Evolutionary conservation across 2,329 filamentous ascomycete species (phyloP).

Genomic region (Colletotrichum orbiculare): DNA sequence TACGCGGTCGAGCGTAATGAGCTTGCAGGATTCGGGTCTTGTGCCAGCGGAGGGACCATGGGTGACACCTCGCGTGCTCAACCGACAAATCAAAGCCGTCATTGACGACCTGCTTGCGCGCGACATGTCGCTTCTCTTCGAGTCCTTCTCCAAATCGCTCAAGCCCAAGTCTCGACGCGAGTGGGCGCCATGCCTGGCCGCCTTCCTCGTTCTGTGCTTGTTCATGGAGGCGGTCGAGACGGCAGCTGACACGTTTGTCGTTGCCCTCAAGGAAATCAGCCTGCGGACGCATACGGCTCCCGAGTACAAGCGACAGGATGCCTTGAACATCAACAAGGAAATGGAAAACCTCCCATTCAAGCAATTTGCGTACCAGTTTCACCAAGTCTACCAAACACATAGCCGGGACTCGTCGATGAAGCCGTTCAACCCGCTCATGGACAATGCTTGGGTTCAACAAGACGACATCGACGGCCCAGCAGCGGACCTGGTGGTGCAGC

Average conservation of each 20-base stretch:
- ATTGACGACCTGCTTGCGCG: conserved; percentile 65
- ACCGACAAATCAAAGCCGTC: conserved; percentile 67
- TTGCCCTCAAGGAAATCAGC: conserved; percentile 62
- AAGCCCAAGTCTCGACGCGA: conserved; percentile 64
- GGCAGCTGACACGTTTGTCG: conserved; percentile 62
- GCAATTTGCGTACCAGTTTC: conserved; percentile 70
- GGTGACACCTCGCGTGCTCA: conserved; percentile 65
- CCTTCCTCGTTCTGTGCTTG: conserved; percentile 67
- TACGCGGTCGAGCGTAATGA: conserved; percentile 55
- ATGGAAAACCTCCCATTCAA: conserved; percentile 70
- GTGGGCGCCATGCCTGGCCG: conserved; percentile 67
- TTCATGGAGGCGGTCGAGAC: conserved; percentile 69
- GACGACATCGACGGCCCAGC: conserved; percentile 59
- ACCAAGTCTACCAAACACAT: conserved; percentile 69
- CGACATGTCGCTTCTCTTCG: conserved; percentile 64
- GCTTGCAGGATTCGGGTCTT: conserved; percentile 49
- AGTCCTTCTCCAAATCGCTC: conserved; percentile 62
- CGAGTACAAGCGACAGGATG: conserved; percentile 54
- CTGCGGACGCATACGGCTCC: conserved; percentile 51
- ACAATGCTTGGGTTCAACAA: conserved; percentile 53
- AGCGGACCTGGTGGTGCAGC: conserved; percentile 55
- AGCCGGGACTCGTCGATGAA: conserved; percentile 58
- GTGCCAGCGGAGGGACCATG: conserved; percentile 56
- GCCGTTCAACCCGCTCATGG: conserved; percentile 67
- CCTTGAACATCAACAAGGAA: conserved; percentile 59